These are phyloP conservation scores for Scleroderma bovista DNA, from an alignment of 768 basidiomycete genomes.

Conservation along the genomic window DNA sequence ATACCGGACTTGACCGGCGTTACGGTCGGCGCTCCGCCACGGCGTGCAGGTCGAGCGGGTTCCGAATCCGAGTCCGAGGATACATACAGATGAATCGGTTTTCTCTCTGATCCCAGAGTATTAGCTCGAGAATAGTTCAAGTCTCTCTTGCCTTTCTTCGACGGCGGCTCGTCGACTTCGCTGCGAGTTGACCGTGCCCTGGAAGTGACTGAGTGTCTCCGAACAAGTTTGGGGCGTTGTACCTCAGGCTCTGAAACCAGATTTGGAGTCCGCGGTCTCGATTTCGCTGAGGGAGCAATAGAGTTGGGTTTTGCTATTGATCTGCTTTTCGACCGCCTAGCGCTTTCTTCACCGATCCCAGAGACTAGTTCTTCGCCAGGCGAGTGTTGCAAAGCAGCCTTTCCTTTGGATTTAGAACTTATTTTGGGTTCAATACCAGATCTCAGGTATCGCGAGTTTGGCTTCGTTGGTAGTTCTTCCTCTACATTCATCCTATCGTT, in stretches of 20 bases:
- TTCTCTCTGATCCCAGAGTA: not conserved
- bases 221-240: not conserved
- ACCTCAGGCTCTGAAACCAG: not conserved
- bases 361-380: not conserved
- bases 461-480: constrained; percentile 1
- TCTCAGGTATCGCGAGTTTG: not conserved
- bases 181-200: not conserved
- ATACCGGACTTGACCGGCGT: constrained; percentile 25
- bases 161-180: not conserved
- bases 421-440: not conserved
- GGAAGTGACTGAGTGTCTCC: constrained; percentile 2
- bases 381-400: not conserved
- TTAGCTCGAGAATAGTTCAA: not conserved
- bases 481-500: constrained; percentile 3
- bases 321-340: not conserved
- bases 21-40: not conserved
- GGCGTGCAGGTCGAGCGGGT: constrained; percentile 11
- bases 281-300: not conserved
- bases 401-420: constrained; percentile 1
- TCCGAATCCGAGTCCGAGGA: constrained; percentile 5
- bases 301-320: not conserved
- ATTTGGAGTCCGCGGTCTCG: not conserved
- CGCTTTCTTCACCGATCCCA: not conserved
- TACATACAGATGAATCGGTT: not conserved
- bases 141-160: not conserved